Evolutionary conservation across 306 rosid genomes (phyloP).

Genomic region (Castanea crenata): DNA sequence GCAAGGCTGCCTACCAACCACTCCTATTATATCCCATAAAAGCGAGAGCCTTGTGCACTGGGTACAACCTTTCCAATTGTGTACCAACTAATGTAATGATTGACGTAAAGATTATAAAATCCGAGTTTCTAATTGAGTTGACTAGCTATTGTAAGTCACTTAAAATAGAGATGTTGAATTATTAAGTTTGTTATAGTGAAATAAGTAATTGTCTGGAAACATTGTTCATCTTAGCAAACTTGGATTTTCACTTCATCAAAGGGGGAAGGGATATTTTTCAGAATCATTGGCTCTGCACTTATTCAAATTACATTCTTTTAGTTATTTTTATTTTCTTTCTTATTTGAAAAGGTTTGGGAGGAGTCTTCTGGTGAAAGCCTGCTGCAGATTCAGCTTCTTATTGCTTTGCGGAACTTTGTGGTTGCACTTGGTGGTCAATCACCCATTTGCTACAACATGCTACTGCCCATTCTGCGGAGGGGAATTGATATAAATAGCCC

Average conservation of each 20-base stretch:
- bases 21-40: too few relatives aligned
- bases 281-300: slow-evolving; percentile 10
- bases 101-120: not conserved
- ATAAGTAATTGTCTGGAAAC: not conserved
- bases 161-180: slow-evolving; percentile 6
- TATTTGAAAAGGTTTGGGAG: slow-evolving; percentile 76
- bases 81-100: not conserved
- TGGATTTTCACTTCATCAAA: slow-evolving; percentile 18
- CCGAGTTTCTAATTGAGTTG: slow-evolving; percentile 15
- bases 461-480: slow-evolving; percentile 76
- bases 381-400: slow-evolving; percentile 89
- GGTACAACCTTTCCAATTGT: too few relatives aligned
- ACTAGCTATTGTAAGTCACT: slow-evolving; percentile 10
- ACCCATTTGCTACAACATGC: slow-evolving; percentile 73
- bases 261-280: slow-evolving; percentile 17
- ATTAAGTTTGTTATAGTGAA: slow-evolving; percentile 9
- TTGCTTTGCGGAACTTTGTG: slow-evolving; percentile 89
- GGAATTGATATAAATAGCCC: slow-evolving; percentile 91
- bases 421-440: slow-evolving; percentile 84
- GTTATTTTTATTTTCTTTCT: slow-evolving; percentile 10
- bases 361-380: slow-evolving; percentile 93
- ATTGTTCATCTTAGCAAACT: slow-evolving; percentile 12
- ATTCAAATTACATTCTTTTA: slow-evolving; percentile 3
- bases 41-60: too few relatives aligned
- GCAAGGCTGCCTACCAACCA: not conserved